These are phyloP conservation scores for Apophysomyces variabilis DNA, from an alignment of 371 early-diverging fungal species.

Conservation along the genomic window DNA sequence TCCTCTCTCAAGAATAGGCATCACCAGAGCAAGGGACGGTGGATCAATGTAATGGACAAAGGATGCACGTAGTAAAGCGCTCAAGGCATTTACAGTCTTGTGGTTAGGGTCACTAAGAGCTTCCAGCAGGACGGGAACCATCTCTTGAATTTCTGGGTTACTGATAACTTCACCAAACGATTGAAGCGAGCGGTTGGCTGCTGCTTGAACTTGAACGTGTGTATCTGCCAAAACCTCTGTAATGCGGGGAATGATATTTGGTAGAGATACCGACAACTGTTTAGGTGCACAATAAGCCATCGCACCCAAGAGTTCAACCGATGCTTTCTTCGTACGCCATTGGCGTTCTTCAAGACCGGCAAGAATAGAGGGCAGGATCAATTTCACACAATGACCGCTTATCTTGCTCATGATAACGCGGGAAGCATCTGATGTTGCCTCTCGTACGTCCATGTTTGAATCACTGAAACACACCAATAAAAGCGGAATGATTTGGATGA, in stretches of 20 bases:
- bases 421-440: slow-evolving; percentile 89
- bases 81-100: slow-evolving; percentile 83
- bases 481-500: slow-evolving; percentile 90
- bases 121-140: slow-evolving; percentile 86
- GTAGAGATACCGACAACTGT: slow-evolving; percentile 89
- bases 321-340: slow-evolving; percentile 97
- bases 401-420: slow-evolving; percentile 96
- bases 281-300: slow-evolving; percentile 98
- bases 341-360: slow-evolving; percentile 86
- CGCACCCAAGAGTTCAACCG: slow-evolving; percentile 92
- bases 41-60: slow-evolving; percentile 98
- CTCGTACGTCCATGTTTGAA: slow-evolving; percentile 83
- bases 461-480: slow-evolving; percentile 92
- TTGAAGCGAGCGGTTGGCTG: slow-evolving; percentile 87
- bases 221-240: slow-evolving; percentile 92
- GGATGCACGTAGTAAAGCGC: slow-evolving; percentile 87
- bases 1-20: slow-evolving; percentile 95
- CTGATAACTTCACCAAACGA: slow-evolving; percentile 94
- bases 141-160: slow-evolving; percentile 94
- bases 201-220: slow-evolving; percentile 89
- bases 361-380: slow-evolving; percentile 90
- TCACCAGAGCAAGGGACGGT: slow-evolving; percentile 93
- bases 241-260: slow-evolving; percentile 91
- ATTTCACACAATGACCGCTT: slow-evolving; percentile 95
- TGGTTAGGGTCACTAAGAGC: slow-evolving; percentile 91